Evolutionary conservation across 2,329 filamentous ascomycete genomes (phyloP), one percentile per base, ranked within the genome.

Genomic region (Metarhizium humberi): DNA sequence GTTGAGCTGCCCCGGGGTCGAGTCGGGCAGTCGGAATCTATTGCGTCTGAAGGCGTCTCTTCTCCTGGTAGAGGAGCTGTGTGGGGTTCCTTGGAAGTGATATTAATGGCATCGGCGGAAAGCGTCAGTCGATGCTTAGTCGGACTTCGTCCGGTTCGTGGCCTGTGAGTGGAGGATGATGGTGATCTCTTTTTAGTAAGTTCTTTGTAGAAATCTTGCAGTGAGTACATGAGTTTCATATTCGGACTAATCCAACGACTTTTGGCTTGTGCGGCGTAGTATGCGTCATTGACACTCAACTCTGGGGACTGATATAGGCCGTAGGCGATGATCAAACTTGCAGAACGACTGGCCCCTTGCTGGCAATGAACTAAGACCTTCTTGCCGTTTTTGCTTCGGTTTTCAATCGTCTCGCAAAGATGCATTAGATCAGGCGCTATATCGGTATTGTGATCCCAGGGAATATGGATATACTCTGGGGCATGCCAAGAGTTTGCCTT

Each of bases 181-280:
- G 71, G 63, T 4, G 71, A 58, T 60, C 73, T 78, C 67, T 75
- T 81, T 64, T 76, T 78, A 1, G 77, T 71, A 3, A 86, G 68
- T 51, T 85, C 76, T 64, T 86, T 86, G 61, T 86, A 83, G 66
- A 92, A 92, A 64, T 92, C 88, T 67, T 92, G 88, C 50, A 95
- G 74, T 61, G 90, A 91, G 77, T 94, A 94, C 78, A 95, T 91
- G 61, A 95, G 77, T 61, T 89, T 89, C 90, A 95, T 95, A 69
- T 95, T 95, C 0, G 89, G 89, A 56, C 89, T 91, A 62, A 95
- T 92, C 89, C 90, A 95, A 65, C 80, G 84, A 69, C 89, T 94
- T 71, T 87, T 87, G 54, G 82, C 79, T 71, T 95, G 90, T 3
- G 90, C 88, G 3, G 85, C 80, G 66, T 90, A 84, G 66, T 94